Conservation (phyloP, 208 protist species). For the Trypanosoma lewisi region DNA sequence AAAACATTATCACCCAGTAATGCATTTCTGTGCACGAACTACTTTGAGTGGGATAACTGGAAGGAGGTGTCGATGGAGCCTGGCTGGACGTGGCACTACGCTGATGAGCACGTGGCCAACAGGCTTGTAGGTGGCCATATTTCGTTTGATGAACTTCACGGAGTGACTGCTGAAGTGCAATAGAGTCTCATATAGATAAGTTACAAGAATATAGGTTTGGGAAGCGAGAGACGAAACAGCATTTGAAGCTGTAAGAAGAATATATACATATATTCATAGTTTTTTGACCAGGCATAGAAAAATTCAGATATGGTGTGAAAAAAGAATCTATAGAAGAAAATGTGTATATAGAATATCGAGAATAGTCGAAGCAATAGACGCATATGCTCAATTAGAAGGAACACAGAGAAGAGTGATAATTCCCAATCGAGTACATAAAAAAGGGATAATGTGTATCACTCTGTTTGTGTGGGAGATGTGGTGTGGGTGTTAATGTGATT, state of each 20-base stretch:
- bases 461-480: no score
- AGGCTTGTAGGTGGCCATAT: constrained; percentile 39
- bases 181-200: constrained; percentile 5
- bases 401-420: no score
- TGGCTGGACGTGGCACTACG: constrained; percentile 53
- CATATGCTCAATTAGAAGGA: no score
- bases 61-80: constrained; percentile 64
- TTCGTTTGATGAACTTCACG: constrained; percentile 9
- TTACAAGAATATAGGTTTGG: neutral
- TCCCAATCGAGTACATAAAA: no score
- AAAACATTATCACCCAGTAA: constrained; percentile 44
- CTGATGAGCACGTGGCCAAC: constrained; percentile 36
- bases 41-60: constrained; percentile 84
- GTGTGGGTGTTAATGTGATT: neutral
- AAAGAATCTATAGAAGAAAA: no score
- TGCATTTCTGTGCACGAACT: constrained; percentile 40
- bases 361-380: no score
- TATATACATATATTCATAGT: no score
- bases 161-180: constrained; percentile 2
- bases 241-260: no score
- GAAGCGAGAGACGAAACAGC: neutral
- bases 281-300: neutral
- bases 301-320: neutral
- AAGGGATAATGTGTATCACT: no score
- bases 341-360: no score